These are phyloP conservation scores for Oryza meyeriana DNA, from an alignment of 176 grass and related monocot species.

Conservation along the genomic window DNA sequence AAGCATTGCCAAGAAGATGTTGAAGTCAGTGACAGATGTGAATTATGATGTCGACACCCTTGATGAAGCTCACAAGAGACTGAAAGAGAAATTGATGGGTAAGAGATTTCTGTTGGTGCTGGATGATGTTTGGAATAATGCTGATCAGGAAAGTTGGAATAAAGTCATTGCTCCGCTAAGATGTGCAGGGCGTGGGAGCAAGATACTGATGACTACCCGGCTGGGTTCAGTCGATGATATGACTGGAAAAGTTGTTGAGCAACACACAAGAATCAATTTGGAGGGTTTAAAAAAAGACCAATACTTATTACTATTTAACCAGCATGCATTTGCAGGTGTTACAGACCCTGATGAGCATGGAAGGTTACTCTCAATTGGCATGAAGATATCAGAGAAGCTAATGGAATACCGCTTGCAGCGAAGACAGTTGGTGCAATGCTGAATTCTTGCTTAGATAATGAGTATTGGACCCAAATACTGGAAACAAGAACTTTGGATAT, in stretches of 20 bases:
- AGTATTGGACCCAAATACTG: background rate
- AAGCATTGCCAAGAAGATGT: slow-evolving; percentile 1
- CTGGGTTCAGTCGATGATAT: slow-evolving; percentile 24
- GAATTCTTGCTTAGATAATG: background rate
- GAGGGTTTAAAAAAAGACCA: slow-evolving; percentile 14
- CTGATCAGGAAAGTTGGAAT: background rate
- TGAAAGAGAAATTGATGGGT: background rate
- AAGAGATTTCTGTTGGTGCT: slow-evolving; percentile 36
- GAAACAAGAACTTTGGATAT: background rate
- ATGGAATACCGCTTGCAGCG: slow-evolving; percentile 23
- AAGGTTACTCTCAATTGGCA: slow-evolving; percentile 2
- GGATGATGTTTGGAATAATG: slow-evolving; percentile 40
- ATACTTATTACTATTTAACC: slow-evolving; percentile 20
- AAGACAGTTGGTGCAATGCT: slow-evolving; percentile 25
- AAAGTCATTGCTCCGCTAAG: background rate
- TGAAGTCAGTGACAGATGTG: background rate
- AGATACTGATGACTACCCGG: slow-evolving; percentile 26
- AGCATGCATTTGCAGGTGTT: slow-evolving; percentile 19
- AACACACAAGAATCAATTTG: background rate
- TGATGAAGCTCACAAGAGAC: slow-evolving; percentile 1
- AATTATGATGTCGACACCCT: background rate
- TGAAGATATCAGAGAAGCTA: slow-evolving; percentile 14
- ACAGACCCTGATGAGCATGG: background rate
- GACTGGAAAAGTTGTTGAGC: background rate
- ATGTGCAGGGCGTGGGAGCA: slow-evolving; percentile 13